These are phyloP conservation scores for Sicyos baderoa DNA, from an alignment of 306 rosid genomes.

Conservation along the genomic window DNA sequence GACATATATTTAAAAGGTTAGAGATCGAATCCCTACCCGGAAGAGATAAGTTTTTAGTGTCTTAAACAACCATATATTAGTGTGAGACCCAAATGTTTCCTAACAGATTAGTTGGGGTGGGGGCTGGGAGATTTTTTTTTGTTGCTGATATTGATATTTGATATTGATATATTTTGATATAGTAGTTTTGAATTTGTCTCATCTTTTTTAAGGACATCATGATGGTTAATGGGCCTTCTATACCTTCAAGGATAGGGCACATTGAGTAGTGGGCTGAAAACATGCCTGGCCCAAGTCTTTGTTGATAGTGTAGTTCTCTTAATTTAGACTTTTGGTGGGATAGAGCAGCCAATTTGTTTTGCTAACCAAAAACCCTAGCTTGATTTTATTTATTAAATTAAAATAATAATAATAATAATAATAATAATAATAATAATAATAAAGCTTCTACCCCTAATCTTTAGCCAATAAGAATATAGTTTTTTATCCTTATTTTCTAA, in stretches of 20 bases:
- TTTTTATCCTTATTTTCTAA: constrained; percentile 31
- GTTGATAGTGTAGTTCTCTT: constrained; percentile 22
- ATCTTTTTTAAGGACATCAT: constrained; percentile 39
- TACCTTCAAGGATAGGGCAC: constrained; percentile 30
- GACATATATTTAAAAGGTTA: too few relatives aligned
- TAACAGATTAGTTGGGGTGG: constrained; percentile 22
- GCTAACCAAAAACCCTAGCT: too few relatives aligned
- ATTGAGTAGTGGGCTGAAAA: constrained; percentile 37
- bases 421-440: too few relatives aligned
- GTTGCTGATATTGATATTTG: constrained; percentile 13
- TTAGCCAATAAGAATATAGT: constrained; percentile 23
- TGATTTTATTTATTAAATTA: too few relatives aligned
- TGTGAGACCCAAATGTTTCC: constrained; percentile 21
- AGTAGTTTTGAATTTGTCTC: constrained; percentile 8
- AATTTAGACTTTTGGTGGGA: too few relatives aligned
- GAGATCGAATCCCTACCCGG: not conserved
- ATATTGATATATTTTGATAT: too few relatives aligned
- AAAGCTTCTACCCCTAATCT: constrained; percentile 5
- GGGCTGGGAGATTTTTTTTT: constrained; percentile 13
- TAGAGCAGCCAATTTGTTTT: too few relatives aligned
- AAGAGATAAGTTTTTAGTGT: not conserved
- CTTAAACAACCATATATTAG: not conserved
- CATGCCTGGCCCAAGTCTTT: constrained; percentile 20
- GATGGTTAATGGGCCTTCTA: constrained; percentile 26
- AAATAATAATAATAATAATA: too few relatives aligned